phyloP scores from a whole-genome alignment of 768 basidiomycete species.

The Boletellus emodensis region DNA sequence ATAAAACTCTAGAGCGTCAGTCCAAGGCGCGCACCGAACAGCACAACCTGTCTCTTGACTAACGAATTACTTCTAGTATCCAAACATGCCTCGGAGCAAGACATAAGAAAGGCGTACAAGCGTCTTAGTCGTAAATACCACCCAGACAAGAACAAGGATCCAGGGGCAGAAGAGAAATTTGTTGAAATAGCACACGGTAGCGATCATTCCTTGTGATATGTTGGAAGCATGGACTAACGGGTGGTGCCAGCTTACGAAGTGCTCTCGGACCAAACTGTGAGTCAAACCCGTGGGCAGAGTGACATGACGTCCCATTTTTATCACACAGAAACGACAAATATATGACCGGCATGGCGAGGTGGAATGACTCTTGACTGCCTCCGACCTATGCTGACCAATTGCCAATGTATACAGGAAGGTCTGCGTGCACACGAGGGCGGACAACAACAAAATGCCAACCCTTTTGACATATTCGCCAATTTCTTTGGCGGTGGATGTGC shows the following conservation, averaged over 20 bases:
- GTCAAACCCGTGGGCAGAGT: constrained; percentile 16
- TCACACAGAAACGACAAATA: constrained; percentile 76
- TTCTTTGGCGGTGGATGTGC: constrained; percentile 86
- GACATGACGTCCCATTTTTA: neutral
- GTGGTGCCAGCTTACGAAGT: constrained; percentile 77
- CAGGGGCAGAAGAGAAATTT: constrained; percentile 78
- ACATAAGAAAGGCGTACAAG: constrained; percentile 91
- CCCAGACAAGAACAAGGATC: constrained; percentile 92
- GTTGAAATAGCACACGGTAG: constrained; percentile 87
- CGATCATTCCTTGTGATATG: constrained; percentile 17
- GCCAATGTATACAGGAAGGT: constrained; percentile 59
- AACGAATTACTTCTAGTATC: constrained; percentile 43
- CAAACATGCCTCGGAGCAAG: constrained; percentile 77
- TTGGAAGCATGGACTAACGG: constrained; percentile 3
- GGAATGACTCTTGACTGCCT: constrained; percentile 9
- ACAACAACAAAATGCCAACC: constrained; percentile 70
- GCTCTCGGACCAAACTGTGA: constrained; percentile 79
- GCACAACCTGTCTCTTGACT: constrained; percentile 18
- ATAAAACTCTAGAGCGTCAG: constrained; percentile 80
- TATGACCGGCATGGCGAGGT: constrained; percentile 95
- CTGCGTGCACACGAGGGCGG: constrained; percentile 88
- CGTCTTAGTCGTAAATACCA: constrained; percentile 84
- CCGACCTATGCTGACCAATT: constrained; percentile 3
- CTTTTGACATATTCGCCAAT: constrained; percentile 90
- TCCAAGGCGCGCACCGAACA: constrained; percentile 33